Percentiles rank a stretch among this genome's conserved stretches.
phyloP scores from a whole-genome alignment of 352 stramenopile genomes.

The Blastocystis sp. region DNA sequence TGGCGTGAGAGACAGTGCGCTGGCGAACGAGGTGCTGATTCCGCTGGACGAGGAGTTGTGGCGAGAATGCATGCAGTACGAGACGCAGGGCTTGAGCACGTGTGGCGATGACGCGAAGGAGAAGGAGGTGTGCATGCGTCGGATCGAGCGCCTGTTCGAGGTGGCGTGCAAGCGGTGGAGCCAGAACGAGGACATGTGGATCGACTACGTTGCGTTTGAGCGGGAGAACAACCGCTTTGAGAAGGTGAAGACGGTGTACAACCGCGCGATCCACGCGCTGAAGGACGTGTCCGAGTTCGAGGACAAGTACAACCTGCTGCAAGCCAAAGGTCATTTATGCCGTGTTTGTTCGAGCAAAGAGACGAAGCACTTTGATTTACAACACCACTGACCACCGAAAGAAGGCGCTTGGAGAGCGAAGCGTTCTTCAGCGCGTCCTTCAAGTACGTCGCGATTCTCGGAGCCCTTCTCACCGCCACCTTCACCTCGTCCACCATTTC shows the following conservation, averaged over 20 bases:
- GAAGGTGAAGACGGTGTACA: constrained; percentile 43
- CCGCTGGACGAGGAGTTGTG: constrained; percentile 23
- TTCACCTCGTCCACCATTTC: background rate
- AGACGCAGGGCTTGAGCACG: constrained; percentile 10
- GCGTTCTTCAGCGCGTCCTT: background rate
- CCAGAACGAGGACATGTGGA: constrained; percentile 22
- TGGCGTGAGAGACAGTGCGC: constrained; percentile 12
- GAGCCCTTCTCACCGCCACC: constrained; percentile 23
- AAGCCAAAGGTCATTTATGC: constrained; percentile 42
- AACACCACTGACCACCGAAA: too few relatives aligned
- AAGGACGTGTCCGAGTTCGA: constrained; percentile 27
- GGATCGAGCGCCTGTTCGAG: constrained; percentile 42
- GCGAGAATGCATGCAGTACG: constrained; percentile 35
- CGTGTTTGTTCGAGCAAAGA: constrained; percentile 38
- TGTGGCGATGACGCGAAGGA: too few relatives aligned
- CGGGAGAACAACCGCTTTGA: background rate
- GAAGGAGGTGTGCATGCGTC: background rate
- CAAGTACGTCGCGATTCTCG: constrained; percentile 8
- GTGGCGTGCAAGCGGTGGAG: background rate
- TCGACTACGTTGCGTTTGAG: constrained; percentile 40
- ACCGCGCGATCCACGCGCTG: constrained; percentile 11
- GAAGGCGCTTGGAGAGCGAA: background rate
- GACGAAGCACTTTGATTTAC: background rate
- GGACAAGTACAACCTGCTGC: constrained; percentile 50
- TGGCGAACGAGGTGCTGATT: constrained; percentile 58